Evolutionary conservation across 2,329 filamentous ascomycete species (phyloP), one percentile per base, ranked within the genome.

Genomic region (Coniochaeta ligniaria): DNA sequence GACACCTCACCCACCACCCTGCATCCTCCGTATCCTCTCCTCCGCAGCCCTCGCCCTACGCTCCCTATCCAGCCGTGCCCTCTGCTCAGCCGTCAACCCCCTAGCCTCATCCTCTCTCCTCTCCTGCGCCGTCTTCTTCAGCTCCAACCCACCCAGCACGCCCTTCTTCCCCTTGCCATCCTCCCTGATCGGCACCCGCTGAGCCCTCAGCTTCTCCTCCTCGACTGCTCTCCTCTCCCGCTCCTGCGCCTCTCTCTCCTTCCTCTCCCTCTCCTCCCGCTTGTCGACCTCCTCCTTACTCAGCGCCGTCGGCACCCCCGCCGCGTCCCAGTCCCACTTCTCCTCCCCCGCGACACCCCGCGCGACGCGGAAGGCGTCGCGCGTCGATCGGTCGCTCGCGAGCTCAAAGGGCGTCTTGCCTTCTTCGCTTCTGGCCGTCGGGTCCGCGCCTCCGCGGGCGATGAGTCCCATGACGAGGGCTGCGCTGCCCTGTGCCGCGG

Each of bases 361-460:
- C 4, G 92, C 92, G 2, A 97, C 85, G 1, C 95, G 89, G 76
- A 99, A 99, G 0, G 93, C 91, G 70, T 98, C 93, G 1, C 94
- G 86, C 0, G 93, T 97, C 2, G 87, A 75, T 5, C 92, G 85
- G 71, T 98, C 92, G 47, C 94, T 92, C 0, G 91, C 86, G 1
- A 99, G 83, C 60, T 96, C 92, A 71, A 96, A 98, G 0, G 95
- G 76, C 0, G 91, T 90, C 72, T 90, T 92, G n/a, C 89, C 90
- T 63, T 97, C 92, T 3, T 73, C 78, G 69, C 90, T 96, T 28
- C 74, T 73, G 1, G 87, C 60, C 0, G 86, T 87, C 0, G 95
- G 95, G 67, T 96, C 85, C 1, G 92, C 90, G 1, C 81, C 81
- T 3, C 82, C 88, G 73, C 94, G 92, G 0, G 83, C 78, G 0